Evolutionary conservation across 352 stramenopile genomes (phyloP), one percentile per base, ranked within the genome.

Genomic region (Globisporangium uncinulatum): DNA sequence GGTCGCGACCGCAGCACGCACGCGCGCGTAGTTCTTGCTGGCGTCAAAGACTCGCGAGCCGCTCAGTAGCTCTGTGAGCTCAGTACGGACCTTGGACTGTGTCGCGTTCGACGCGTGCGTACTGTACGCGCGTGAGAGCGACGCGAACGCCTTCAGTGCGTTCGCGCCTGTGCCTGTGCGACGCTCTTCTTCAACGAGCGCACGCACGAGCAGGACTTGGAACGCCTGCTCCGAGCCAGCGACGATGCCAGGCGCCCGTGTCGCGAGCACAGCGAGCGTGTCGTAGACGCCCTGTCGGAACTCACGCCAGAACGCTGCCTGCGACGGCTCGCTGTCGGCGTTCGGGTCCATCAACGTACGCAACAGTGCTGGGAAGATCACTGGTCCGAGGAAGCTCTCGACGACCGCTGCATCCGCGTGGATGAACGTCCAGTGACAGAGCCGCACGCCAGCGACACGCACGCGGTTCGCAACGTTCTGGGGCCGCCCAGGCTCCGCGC

Each of bases 261-360:
- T 58, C 14, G 66, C 71, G 44, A 93, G 55, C 19, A 86, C 54
- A 4, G 71, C 66, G 8, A 93, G 46, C 29, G 64, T 63, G 34
- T 86, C 71, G 56, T 93, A 93, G 0, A 90, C 67, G 17, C 74
- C 77, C 36, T 88, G 76, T 1, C 71, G 73, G 50, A 87, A 87
- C 39, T 86, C 69, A 9, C 67, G 57, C 54, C 66, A 71, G 57
- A 84, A 87, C 20, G 71, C 55, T 1, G 59, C 60, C 19, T 75
- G 75, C 4, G 61, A 65, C 20, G 61, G 45, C 39, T 90, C 77
- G 10, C 67, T 74, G 31, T 90, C 77, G 11, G 66, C 61, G 34
- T 89, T 76, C 3, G 74, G 70, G 29, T 85, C 79, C 72, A 87
- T 84, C 21, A 91, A 29, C 21, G 78, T 54, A 15, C 79, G 75